Percentiles rank a stretch among this genome's conserved stretches.
Evolutionary conservation across 2,329 filamentous ascomycete species (phyloP).

Genomic region (Cyclaneusma minus): DNA sequence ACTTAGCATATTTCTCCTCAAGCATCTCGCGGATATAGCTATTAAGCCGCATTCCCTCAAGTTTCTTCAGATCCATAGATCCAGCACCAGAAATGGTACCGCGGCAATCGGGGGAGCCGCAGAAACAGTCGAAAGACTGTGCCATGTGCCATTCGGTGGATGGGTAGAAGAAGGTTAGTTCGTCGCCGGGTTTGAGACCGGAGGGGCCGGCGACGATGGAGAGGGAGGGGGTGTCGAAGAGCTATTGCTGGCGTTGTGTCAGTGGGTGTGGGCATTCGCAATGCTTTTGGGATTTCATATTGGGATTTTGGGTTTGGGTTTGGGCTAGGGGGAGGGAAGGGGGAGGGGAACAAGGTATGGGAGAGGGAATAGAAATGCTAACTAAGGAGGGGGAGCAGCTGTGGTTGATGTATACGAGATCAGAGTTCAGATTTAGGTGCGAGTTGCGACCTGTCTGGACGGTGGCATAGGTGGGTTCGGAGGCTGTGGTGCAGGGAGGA

Average conservation of each 20-base stretch:
- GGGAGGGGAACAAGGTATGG: not conserved
- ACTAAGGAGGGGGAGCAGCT: slow-evolving; percentile 51
- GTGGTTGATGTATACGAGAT: slow-evolving; percentile 53
- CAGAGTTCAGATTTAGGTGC: slow-evolving; percentile 49
- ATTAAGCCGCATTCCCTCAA: slow-evolving; percentile 46
- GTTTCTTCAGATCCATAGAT: slow-evolving; percentile 36
- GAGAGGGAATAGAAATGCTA: slow-evolving; percentile 18
- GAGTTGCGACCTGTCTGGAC: slow-evolving; percentile 40
- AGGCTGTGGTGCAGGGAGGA: slow-evolving; percentile 41
- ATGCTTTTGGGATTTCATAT: slow-evolving; percentile 1
- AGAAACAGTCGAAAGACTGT: slow-evolving; percentile 54
- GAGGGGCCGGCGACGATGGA: slow-evolving; percentile 41
- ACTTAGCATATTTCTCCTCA: slow-evolving; percentile 23
- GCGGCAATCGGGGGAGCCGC: slow-evolving; percentile 38
- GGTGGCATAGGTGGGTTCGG: slow-evolving; percentile 44
- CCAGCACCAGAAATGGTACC: slow-evolving; percentile 48
- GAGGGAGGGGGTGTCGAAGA: slow-evolving; percentile 42
- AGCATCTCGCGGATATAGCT: slow-evolving; percentile 41
- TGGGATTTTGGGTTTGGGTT: slow-evolving; percentile 1
- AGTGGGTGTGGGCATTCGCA: slow-evolving; percentile 1
- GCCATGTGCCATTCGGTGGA: slow-evolving; percentile 63
- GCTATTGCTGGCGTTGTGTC: slow-evolving; percentile 21
- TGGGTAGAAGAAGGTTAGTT: slow-evolving; percentile 60
- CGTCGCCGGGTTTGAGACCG: slow-evolving; percentile 37
- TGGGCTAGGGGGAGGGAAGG: not conserved